These are phyloP conservation scores for Akanthomyces uredinophilus DNA, from an alignment of 2,329 filamentous ascomycete species.

Conservation along the genomic window DNA sequence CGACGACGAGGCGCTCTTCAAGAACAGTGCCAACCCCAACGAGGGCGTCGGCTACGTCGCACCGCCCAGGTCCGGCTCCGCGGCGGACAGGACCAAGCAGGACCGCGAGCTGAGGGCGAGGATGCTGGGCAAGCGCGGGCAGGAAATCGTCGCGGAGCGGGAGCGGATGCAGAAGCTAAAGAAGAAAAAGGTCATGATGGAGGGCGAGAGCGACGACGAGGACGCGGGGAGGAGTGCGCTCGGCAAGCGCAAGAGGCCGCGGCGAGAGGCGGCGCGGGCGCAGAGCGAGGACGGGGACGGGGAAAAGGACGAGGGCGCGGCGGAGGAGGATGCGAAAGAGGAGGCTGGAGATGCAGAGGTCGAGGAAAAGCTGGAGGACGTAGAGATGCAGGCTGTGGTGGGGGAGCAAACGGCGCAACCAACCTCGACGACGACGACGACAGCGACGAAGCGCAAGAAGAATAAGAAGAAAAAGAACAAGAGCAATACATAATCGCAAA, in stretches of 20 bases:
- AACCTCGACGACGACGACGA: not conserved
- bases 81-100: conserved; percentile 21
- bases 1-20: conserved; percentile 25
- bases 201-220: conserved; percentile 28
- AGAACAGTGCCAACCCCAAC: conserved; percentile 25
- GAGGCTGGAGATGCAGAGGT: not conserved
- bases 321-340: not conserved
- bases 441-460: conserved; percentile 17
- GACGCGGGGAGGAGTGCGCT: conserved; percentile 34
- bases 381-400: not conserved
- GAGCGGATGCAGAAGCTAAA: conserved; percentile 22
- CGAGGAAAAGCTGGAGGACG: not conserved
- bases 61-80: conserved; percentile 17
- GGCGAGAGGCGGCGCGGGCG: conserved; percentile 15
- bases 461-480: conserved; percentile 19
- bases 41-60: conserved; percentile 37
- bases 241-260: conserved; percentile 33
- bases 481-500: not conserved
- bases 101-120: conserved; percentile 29
- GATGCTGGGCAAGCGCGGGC: conserved; percentile 23
- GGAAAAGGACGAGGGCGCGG: not conserved
- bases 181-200: conserved; percentile 15
- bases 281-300: not conserved
- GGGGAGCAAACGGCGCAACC: not conserved
- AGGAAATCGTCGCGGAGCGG: conserved; percentile 13